These are phyloP conservation scores for Artemisia tridentata DNA, from an alignment of 129 eudicot species.

Conservation along the genomic window DNA sequence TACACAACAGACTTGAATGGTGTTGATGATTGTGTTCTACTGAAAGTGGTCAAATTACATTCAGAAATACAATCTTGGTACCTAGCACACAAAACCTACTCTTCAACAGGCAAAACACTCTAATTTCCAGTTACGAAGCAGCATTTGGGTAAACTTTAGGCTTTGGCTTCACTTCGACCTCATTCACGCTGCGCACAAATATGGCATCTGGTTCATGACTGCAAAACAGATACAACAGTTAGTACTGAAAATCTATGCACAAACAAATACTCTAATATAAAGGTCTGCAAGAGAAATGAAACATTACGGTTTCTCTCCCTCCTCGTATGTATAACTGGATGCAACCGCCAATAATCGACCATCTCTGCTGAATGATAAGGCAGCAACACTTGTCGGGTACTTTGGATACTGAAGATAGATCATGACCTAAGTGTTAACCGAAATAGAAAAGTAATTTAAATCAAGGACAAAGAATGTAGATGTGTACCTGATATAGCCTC, in stretches of 20 bases:
- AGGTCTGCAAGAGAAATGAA: not conserved
- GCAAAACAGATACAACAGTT: slow-evolving; percentile 29
- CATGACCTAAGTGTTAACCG: slow-evolving; percentile 9
- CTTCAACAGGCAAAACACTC: not conserved
- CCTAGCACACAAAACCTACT: not conserved
- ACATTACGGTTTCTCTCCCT: slow-evolving; percentile 80
- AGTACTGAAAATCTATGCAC: not conserved
- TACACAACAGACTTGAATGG: not conserved
- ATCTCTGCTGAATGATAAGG: slow-evolving; percentile 83
- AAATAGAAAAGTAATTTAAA: not conserved
- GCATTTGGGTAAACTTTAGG: slow-evolving; percentile 73
- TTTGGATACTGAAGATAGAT: slow-evolving; percentile 58
- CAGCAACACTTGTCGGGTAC: slow-evolving; percentile 80
- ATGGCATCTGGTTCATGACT: slow-evolving; percentile 90
- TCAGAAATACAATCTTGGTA: slow-evolving; percentile 1
- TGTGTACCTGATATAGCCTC: slow-evolving; percentile 73
- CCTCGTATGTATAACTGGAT: slow-evolving; percentile 82
- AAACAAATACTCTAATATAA: not conserved
- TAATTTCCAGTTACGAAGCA: slow-evolving; percentile 46
- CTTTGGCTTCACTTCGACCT: slow-evolving; percentile 93
- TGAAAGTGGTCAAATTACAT: slow-evolving; percentile 3
- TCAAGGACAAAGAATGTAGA: not conserved
- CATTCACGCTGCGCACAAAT: slow-evolving; percentile 70
- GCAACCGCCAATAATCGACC: slow-evolving; percentile 81
- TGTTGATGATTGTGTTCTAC: slow-evolving; percentile 6